A percentile compares a stretch with the other conserved stretches of the same genome.
phyloP scores from a whole-genome alignment of 345 rosid species.

The Raphanus raphanistrum region DNA sequence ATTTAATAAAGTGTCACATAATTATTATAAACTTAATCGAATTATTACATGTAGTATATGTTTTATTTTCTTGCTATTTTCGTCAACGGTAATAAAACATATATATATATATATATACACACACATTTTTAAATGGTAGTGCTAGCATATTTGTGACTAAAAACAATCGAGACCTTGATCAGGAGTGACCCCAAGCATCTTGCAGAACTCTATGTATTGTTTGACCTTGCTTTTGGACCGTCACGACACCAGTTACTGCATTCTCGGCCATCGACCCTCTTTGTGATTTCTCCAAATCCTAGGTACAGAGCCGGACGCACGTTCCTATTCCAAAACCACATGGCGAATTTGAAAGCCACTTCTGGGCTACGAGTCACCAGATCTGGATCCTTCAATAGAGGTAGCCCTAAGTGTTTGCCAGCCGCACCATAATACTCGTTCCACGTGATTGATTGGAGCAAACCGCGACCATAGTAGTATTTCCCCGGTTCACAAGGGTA shows the following conservation, averaged over 20 bases:
- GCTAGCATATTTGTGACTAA: background rate
- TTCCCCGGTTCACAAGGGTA: conserved; percentile 36
- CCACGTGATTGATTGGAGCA: conserved; percentile 41
- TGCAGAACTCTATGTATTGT: conserved; percentile 42
- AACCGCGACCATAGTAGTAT: conserved; percentile 43
- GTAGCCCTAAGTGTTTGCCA: conserved; percentile 35
- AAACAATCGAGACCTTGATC: conserved; percentile 34
- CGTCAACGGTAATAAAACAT: no score
- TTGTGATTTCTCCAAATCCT: conserved; percentile 47
- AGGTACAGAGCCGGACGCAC: conserved; percentile 38
- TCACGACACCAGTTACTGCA: conserved; percentile 38
- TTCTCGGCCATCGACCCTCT: conserved; percentile 46
- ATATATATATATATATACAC: no score
- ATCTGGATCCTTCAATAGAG: conserved; percentile 45
- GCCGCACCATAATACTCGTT: conserved; percentile 54
- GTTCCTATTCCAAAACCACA: conserved; percentile 57
- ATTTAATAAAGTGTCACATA: background rate
- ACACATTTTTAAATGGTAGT: no score
- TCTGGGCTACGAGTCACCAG: conserved; percentile 33
- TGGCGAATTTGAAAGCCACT: conserved; percentile 45
- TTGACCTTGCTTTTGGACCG: conserved; percentile 18
- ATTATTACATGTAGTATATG: background rate
- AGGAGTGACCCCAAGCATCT: conserved; percentile 39
- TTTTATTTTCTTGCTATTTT: no score
- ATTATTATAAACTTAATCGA: background rate